Conservation (phyloP, 257 asterid species). For the Solanum lycopersicoides region DNA sequence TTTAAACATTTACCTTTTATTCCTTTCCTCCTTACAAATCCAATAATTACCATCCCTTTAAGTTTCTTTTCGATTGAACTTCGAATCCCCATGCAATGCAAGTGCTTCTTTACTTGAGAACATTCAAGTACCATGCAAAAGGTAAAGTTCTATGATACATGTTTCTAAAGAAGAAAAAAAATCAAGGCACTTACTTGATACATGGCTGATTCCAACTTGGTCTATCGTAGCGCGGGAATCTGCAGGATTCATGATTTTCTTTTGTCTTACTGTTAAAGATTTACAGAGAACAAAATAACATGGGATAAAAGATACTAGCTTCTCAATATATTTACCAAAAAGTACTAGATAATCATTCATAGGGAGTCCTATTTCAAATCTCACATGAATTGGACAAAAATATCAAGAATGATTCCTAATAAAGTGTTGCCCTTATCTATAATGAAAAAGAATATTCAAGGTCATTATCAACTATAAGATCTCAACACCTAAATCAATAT, state of each 20-base stretch:
- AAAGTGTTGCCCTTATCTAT: not conserved
- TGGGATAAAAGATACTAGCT: not conserved
- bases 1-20: constrained; percentile 39
- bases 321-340: no score
- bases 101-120: constrained; percentile 17
- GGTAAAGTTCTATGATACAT: not conserved
- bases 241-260: not conserved
- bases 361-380: not conserved
- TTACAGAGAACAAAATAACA: not conserved
- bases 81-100: constrained; percentile 53
- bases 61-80: constrained; percentile 30
- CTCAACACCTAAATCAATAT: not conserved
- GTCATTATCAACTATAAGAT: not conserved
- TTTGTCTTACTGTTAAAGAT: not conserved
- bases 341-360: no score
- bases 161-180: not conserved
- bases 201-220: not conserved
- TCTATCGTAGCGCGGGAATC: not conserved
- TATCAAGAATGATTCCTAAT: not conserved
- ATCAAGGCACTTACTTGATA: not conserved
- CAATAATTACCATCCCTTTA: constrained; percentile 33
- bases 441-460: not conserved
- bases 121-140: constrained; percentile 26
- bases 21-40: constrained; percentile 38
- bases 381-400: not conserved